Evolutionary conservation across 225 moss, liverwort and hornwort species (phyloP).

Genomic region (Sphagnum tenellum): DNA sequence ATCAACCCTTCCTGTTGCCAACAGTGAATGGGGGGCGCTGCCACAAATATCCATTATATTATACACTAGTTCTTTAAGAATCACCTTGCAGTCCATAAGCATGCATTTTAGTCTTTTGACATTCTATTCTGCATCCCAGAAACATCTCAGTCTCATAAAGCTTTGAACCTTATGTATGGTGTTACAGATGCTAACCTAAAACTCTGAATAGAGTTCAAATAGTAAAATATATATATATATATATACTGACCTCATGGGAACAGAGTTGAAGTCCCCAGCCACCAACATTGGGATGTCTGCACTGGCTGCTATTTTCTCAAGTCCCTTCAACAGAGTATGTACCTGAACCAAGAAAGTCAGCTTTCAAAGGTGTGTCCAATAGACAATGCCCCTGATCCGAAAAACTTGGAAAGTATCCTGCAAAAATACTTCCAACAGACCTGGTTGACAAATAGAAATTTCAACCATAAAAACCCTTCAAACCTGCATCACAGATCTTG

Average conservation of each 20-base stretch:
- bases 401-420: too few species aligned
- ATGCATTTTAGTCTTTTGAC: too few species aligned
- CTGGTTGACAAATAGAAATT: neutral
- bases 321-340: conserved; percentile 53
- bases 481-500: too few species aligned
- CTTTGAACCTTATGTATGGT: too few species aligned
- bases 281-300: conserved; percentile 84
- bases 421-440: too few species aligned
- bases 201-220: neutral
- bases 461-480: too few species aligned
- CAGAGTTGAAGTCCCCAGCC: conserved; percentile 68
- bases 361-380: neutral
- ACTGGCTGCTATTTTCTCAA: conserved; percentile 74
- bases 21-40: conserved; percentile 72
- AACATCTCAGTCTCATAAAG: too few species aligned
- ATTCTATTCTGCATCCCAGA: too few species aligned
- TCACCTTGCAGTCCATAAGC: too few species aligned
- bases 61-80: too few species aligned
- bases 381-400: too few species aligned
- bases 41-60: conserved; percentile 3
- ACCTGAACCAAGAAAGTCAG: conserved; percentile 23
- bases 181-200: too few species aligned
- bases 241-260: conserved; percentile 20
- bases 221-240: neutral
- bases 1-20: conserved; percentile 62